phyloP scores from a whole-genome alignment of 2,329 filamentous ascomycete genomes.

The Laburnicola sp. region DNA sequence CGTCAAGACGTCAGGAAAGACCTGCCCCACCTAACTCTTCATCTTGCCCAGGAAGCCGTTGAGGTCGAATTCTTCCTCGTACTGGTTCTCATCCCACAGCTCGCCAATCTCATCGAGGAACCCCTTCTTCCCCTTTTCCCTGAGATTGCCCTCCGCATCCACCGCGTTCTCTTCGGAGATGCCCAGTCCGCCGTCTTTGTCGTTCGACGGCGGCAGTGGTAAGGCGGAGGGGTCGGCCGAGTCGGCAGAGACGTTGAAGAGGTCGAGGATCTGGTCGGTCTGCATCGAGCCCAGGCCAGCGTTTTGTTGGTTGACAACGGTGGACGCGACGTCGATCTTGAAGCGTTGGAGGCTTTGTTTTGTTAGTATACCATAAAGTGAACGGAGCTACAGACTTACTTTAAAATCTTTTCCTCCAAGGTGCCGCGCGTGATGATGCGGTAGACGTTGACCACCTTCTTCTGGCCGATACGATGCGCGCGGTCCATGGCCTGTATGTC shows the following conservation, averaged over 20 bases:
- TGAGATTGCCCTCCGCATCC: conserved; percentile 81
- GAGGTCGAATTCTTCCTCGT: conserved; percentile 96
- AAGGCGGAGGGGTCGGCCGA: conserved; percentile 62
- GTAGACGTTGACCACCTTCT: conserved; percentile 99
- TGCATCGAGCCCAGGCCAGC: conserved; percentile 94
- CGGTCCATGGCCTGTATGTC: conserved; percentile 99
- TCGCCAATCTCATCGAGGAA: conserved; percentile 95
- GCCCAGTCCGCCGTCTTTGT: conserved; percentile 64
- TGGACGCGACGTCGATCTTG: conserved; percentile 98
- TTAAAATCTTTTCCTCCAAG: conserved; percentile 95
- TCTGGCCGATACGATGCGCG: conserved; percentile 96
- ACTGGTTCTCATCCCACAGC: conserved; percentile 95
- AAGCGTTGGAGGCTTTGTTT: conserved; percentile 82
- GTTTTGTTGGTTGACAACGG: conserved; percentile 98
- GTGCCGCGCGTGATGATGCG: conserved; percentile 94
- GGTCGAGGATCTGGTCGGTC: conserved; percentile 94
- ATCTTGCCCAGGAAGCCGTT: conserved; percentile 95
- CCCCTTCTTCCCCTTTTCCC: conserved; percentile 94
- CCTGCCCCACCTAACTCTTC: conserved; percentile 66
- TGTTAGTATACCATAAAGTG: conserved; percentile 16
- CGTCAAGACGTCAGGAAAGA: too few species aligned
- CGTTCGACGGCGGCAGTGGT: conserved; percentile 57
- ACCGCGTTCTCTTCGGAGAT: conserved; percentile 83
- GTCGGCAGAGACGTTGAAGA: conserved; percentile 73
- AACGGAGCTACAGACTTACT: conserved; percentile 52